These are phyloP conservation scores for Clavariopsis aquatica DNA, from an alignment of 495 filamentous ascomycete species.

Conservation along the genomic window DNA sequence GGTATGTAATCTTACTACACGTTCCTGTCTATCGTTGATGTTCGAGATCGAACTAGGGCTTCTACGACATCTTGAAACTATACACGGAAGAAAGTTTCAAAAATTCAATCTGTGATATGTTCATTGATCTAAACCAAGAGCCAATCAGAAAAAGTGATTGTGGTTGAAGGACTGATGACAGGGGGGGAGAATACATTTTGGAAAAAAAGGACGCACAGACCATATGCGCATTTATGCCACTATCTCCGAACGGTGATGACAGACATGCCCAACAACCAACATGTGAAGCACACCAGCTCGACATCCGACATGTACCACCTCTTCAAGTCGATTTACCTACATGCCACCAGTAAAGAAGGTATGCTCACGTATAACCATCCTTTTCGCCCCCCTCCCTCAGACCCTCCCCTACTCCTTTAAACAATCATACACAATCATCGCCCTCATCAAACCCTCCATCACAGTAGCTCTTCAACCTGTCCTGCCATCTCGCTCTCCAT, in stretches of 20 bases:
- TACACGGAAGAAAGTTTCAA: too few relatives aligned
- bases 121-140: background rate
- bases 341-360: constrained; percentile 96
- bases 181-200: background rate
- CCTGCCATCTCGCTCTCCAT: background rate
- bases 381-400: background rate
- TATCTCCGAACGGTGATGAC: constrained; percentile 4
- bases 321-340: constrained; percentile 88
- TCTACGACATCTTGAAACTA: too few relatives aligned
- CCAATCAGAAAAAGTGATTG: background rate
- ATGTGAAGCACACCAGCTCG: constrained; percentile 18
- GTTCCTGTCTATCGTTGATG: too few relatives aligned
- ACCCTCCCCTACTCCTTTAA: background rate
- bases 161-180: too few relatives aligned
- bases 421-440: background rate
- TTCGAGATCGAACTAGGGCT: too few relatives aligned
- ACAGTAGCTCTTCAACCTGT: background rate
- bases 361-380: constrained; percentile 13
- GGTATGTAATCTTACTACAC: too few relatives aligned
- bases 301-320: constrained; percentile 84
- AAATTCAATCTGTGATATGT: too few relatives aligned
- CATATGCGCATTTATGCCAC: background rate
- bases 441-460: background rate
- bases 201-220: background rate
- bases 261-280: constrained; percentile 12